These are phyloP conservation scores for Ehretia macrophylla DNA, from an alignment of 257 asterid species.

Conservation along the genomic window DNA sequence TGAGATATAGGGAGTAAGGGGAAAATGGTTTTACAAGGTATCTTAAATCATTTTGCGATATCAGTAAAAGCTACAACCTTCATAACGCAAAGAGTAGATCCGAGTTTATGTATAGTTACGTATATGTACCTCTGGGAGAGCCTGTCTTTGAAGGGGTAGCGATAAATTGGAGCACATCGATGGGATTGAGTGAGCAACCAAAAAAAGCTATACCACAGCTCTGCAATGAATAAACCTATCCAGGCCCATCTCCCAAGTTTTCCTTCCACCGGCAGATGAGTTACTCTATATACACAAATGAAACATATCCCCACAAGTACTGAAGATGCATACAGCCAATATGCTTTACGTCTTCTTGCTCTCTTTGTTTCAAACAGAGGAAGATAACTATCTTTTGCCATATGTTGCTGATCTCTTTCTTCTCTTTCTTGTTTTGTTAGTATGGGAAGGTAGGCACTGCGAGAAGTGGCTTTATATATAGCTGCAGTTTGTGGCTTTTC, in stretches of 20 bases:
- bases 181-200: slow-evolving; percentile 25
- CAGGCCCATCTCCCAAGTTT: slow-evolving; percentile 19
- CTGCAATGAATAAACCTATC: slow-evolving; percentile 21
- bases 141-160: slow-evolving; percentile 28
- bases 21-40: too few species aligned
- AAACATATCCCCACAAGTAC: slow-evolving; percentile 9
- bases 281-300: slow-evolving; percentile 18
- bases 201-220: slow-evolving; percentile 22
- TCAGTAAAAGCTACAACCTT: too few species aligned
- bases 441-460: too few species aligned
- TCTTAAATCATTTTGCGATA: too few species aligned
- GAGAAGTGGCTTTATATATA: too few species aligned
- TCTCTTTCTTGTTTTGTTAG: too few species aligned
- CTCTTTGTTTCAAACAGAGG: slow-evolving; percentile 26
- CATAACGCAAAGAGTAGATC: too few species aligned
- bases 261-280: slow-evolving; percentile 16
- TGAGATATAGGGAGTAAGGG: too few species aligned
- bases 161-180: slow-evolving; percentile 21
- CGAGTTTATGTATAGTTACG: too few species aligned
- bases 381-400: slow-evolving; percentile 3
- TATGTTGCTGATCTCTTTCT: neutral
- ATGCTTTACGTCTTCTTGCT: slow-evolving; percentile 15
- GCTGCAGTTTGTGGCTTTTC: too few species aligned
- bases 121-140: slow-evolving; percentile 25
- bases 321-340: slow-evolving; percentile 19